phyloP scores from a whole-genome alignment of 1,284 basidiomycete species.

The Grifola frondosa region DNA sequence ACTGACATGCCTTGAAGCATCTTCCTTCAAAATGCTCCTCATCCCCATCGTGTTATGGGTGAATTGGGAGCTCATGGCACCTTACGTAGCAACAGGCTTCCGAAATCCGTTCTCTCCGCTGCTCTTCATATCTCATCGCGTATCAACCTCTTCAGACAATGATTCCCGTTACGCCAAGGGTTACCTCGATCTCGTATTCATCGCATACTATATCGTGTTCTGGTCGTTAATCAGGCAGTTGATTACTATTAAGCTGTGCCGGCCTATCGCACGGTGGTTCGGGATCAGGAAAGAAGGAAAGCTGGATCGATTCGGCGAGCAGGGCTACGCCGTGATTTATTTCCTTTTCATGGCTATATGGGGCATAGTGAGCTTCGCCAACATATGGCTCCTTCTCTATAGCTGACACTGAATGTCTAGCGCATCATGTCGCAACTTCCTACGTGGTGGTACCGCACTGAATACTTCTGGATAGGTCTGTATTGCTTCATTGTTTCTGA shows the following conservation, averaged over 20 bases:
- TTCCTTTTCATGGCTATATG: conserved; percentile 70
- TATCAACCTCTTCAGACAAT: conserved; percentile 52
- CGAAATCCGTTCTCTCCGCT: conserved; percentile 78
- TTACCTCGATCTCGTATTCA: conserved; percentile 78
- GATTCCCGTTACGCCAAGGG: conserved; percentile 77
- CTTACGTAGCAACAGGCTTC: conserved; percentile 46
- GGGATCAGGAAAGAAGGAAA: conserved; percentile 71
- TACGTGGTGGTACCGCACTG: conserved; percentile 87
- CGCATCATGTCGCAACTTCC: conserved; percentile 85
- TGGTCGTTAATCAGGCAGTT: conserved; percentile 90
- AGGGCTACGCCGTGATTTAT: conserved; percentile 85
- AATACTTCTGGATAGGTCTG: conserved; percentile 80
- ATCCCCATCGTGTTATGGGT: conserved; percentile 71
- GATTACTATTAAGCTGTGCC: conserved; percentile 68
- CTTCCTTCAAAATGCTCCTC: conserved; percentile 72
- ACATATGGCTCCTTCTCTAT: background rate
- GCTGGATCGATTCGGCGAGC: conserved; percentile 85
- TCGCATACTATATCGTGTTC: conserved; percentile 87
- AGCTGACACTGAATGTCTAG: conserved; percentile 37
- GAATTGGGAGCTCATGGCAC: conserved; percentile 66
- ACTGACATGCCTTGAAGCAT: conserved; percentile 40
- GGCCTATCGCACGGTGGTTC: conserved; percentile 69
- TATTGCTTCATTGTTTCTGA: conserved; percentile 4
- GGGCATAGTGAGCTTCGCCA: conserved; percentile 69
- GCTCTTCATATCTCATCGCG: conserved; percentile 74